Percentiles rank a stretch among this genome's conserved stretches.
These are phyloP conservation scores for Theileria parva DNA, from an alignment of 169 alveolate genomes.

Conservation along the genomic window DNA sequence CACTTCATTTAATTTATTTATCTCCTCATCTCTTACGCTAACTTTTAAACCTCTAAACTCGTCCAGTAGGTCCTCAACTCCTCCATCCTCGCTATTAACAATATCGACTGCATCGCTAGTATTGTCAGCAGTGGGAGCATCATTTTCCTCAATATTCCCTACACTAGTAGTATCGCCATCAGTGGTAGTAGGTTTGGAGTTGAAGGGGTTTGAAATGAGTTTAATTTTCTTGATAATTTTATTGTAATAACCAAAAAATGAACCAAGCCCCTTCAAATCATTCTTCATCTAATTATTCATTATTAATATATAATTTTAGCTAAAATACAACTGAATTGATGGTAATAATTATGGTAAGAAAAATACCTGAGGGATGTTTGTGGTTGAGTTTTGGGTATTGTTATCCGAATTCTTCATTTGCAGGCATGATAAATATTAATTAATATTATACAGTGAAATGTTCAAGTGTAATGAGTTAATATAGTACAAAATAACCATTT, in stretches of 20 bases:
- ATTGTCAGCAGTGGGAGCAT: not conserved
- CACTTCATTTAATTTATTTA: conserved; percentile 11
- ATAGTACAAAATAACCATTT: no score
- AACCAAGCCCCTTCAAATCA: not conserved
- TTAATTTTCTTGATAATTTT: no score
- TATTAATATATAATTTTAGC: no score
- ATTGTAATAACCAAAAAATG: not conserved
- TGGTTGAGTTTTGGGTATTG: no score
- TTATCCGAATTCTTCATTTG: no score
- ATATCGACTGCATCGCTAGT: not conserved
- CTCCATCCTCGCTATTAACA: not conserved
- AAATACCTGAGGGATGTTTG: no score
- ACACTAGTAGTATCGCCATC: not conserved
- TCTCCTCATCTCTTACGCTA: not conserved
- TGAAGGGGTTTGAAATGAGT: not conserved
- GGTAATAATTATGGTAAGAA: no score
- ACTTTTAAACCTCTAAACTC: not conserved
- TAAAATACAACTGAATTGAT: no score
- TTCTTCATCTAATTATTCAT: not conserved
- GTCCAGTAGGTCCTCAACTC: not conserved
- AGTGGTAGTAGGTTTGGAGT: not conserved
- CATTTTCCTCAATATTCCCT: not conserved
- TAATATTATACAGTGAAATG: no score
- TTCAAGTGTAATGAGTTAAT: no score
- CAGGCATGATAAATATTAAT: no score